phyloP scores from a whole-genome alignment of 257 asterid species.

The Primulina huaijiensis region DNA sequence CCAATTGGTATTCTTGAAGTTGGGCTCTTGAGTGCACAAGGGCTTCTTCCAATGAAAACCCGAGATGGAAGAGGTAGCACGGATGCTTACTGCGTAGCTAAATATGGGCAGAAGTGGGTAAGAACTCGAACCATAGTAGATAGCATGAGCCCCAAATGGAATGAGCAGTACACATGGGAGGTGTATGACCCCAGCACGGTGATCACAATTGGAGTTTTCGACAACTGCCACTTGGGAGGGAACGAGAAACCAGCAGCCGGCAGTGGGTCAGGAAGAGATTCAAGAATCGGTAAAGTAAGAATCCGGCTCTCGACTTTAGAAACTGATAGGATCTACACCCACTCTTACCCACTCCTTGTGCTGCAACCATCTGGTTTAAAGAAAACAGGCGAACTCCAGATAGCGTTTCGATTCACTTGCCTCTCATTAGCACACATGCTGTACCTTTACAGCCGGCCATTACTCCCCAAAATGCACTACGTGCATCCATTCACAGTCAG shows the following conservation, averaged over 20 bases:
- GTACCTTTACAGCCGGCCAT: constrained; percentile 48
- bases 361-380: constrained; percentile 55
- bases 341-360: constrained; percentile 60
- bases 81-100: constrained; percentile 70
- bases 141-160: constrained; percentile 56
- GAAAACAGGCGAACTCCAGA: constrained; percentile 66
- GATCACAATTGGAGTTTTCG: constrained; percentile 56
- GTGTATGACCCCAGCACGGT: constrained; percentile 71
- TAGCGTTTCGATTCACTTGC: constrained; percentile 63
- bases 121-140: constrained; percentile 56
- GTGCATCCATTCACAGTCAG: constrained; percentile 54
- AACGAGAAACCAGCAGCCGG: constrained; percentile 23
- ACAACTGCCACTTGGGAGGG: constrained; percentile 53
- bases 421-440: constrained; percentile 43
- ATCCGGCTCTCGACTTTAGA: constrained; percentile 61
- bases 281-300: constrained; percentile 58
- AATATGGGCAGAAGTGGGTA: constrained; percentile 70
- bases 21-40: constrained; percentile 62
- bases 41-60: constrained; percentile 42
- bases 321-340: constrained; percentile 54
- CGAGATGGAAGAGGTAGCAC: constrained; percentile 49
- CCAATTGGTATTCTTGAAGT: constrained; percentile 66
- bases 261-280: constrained; percentile 31
- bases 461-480: constrained; percentile 71
- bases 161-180: constrained; percentile 75